Percentiles rank a stretch among this genome's conserved stretches.
phyloP scores from a whole-genome alignment of 768 basidiomycete species.

The Lentinula lateritia region DNA sequence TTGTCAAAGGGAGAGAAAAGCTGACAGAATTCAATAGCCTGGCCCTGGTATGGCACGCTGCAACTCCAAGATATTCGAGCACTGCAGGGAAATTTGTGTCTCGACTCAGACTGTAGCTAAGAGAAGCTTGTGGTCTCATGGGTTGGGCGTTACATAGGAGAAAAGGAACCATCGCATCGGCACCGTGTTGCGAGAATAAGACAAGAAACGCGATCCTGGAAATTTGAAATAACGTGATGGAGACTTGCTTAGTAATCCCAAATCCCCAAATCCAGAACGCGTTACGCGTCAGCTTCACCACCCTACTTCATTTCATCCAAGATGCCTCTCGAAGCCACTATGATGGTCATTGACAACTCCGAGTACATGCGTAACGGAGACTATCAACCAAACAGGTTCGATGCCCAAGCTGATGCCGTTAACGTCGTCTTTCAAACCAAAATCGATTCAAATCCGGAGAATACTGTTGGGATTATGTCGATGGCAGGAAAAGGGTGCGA shows the following conservation, averaged over 20 bases:
- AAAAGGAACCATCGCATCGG: no score
- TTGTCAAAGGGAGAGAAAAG: not conserved
- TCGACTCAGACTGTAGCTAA: no score
- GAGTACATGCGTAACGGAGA: slow-evolving; percentile 97
- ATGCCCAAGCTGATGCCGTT: slow-evolving; percentile 89
- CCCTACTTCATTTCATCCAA: slow-evolving; percentile 16
- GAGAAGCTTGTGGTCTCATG: no score
- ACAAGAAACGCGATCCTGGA: no score
- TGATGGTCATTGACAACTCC: slow-evolving; percentile 97
- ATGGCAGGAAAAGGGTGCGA: slow-evolving; percentile 94
- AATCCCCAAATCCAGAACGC: not conserved
- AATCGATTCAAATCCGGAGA: slow-evolving; percentile 94
- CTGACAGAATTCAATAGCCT: no score
- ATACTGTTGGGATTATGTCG: slow-evolving; percentile 95
- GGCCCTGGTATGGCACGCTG: no score
- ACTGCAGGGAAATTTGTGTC: no score
- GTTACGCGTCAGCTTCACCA: slow-evolving; percentile 4
- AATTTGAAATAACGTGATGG: not conserved
- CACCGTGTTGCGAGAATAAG: no score
- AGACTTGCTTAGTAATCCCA: not conserved
- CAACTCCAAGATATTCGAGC: no score
- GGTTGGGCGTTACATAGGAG: no score
- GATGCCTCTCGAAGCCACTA: slow-evolving; percentile 97
- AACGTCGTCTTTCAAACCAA: slow-evolving; percentile 88
- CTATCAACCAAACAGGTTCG: slow-evolving; percentile 80